Evolutionary conservation across 331 rosid species (phyloP), one percentile per base, ranked within the genome.

Genomic region (Acacia concinna): DNA sequence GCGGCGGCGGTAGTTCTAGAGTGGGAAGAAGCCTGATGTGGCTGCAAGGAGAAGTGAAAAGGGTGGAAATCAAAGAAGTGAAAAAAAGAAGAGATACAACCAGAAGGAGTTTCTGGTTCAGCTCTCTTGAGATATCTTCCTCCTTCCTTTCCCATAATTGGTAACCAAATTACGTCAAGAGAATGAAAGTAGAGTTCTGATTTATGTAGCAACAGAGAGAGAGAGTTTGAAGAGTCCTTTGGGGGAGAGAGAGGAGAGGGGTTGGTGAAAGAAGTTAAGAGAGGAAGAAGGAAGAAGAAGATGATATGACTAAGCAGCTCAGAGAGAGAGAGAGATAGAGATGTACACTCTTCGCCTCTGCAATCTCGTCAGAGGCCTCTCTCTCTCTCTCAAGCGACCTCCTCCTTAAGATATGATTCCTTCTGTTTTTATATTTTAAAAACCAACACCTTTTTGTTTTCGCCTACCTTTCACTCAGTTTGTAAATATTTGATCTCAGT

Each of bases 51-150:
- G 18, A 84, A 78, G 71, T 85, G 91, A 71, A 86, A 83, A n/a
- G 88, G 92, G 27, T 89, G 97, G 47, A 89, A 90, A 79, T 92
- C 91, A 56, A 92, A 90, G 75, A 87, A 77, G 12, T 90, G 95
- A 89, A 92, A 90, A 30, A 92, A 83, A 70, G 89, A 90, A 84
- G 88, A 79, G 90, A 90, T 90, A 86, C 97, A 92, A 77, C 97
- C 97, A 62, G 89, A 77, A 73, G 90, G 66, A 5, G 84, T 20
- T 77, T 66, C 68, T 38, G 70, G 76, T 13, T 78, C 84, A 62
- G 83, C 75, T 89, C 85, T 85, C 79, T 86, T 88, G 49, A 85
- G 83, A 40, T 87, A 68, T 68, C 57, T 90, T 66, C 90, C 28
- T 23, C 17, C 79, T 20, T 89, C 94, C 72, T 80, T 88, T 9